phyloP scores from a whole-genome alignment of 371 early-diverging fungal species.

The Phascolomyces articulosus region DNA sequence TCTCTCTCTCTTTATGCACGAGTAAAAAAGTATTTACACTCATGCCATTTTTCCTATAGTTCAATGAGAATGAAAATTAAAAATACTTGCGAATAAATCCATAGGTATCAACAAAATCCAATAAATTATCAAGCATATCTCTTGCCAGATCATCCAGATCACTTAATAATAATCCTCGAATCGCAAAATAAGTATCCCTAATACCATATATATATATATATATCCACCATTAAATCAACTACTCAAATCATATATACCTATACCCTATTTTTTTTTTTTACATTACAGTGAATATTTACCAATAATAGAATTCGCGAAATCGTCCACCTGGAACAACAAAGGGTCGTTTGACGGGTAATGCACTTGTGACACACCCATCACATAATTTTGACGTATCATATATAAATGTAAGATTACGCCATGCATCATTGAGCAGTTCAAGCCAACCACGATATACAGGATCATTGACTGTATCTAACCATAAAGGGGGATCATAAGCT shows the following conservation, averaged over 20 bases:
- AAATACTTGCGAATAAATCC: constrained; percentile 78
- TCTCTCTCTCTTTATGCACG: no score
- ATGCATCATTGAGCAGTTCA: constrained; percentile 51
- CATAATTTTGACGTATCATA: constrained; percentile 55
- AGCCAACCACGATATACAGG: constrained; percentile 57
- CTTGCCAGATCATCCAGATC: constrained; percentile 62
- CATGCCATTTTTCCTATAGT: neutral
- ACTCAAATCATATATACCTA: no score
- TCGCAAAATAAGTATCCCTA: constrained; percentile 82
- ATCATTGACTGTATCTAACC: constrained; percentile 50
- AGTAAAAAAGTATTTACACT: neutral
- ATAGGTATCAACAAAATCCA: constrained; percentile 67
- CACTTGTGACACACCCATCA: constrained; percentile 56
- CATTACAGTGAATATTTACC: constrained; percentile 42
- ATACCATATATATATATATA: neutral
- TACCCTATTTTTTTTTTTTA: neutral
- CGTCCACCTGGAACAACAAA: constrained; percentile 93
- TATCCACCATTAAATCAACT: no score
- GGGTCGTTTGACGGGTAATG: constrained; percentile 56
- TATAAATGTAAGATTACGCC: constrained; percentile 63
- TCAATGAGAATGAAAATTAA: neutral
- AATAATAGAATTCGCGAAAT: constrained; percentile 91
- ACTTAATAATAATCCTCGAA: constrained; percentile 77
- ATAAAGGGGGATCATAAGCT: neutral
- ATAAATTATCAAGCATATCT: constrained; percentile 72